Base-by-base conservation (phyloP, 768 basidiomycete species). In the Fomitopsis serialis region DNA sequence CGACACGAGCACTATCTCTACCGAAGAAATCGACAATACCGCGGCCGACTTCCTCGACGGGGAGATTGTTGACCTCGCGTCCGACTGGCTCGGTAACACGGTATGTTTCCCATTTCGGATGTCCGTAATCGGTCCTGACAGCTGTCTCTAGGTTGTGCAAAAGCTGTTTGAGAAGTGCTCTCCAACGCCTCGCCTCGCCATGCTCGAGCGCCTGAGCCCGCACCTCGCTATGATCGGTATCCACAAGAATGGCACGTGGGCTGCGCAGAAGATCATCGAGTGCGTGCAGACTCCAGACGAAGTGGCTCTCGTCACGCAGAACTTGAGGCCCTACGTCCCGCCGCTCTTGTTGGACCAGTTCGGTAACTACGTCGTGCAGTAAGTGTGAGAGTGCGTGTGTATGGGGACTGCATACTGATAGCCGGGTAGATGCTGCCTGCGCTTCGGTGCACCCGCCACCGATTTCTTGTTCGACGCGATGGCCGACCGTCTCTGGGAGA, bases 231-330 rank as follows among this genome's bases (percentile, higher is more conserved):
- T 92, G 83, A 97, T 98, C 58, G 97, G 97, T 24, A 94, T 96
- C 52, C 97, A 99, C 77, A 98, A 98, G 77, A 98, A 99, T 60
- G 97, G 97, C 25, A 99, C 97, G 0, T 98, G 97, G 97, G 96
- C 96, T 2, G 95, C 95, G 2, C 97, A 99, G 71, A 98, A 98
- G 78, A 93, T 97, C 65, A 98, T 98, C 54, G 94, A 98, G 72
- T 96, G 93, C 57, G 90, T 94, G 42, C 81, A 85, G 53, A 85
- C 79, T 29, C 84, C 89, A 17, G 93, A 97, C 51, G 97, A 99
- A 68, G 80, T 94, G 51, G 77, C 77, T 6, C 70, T 96, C 37
- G 85, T 99, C 63, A 84, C 90, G 43, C 85, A 88, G 66, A 89
- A 96, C 66, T 71, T 99, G 55, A 77, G 90, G 54, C 85, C 97